These are phyloP conservation scores for Chaetomiaceae sp. DNA, from an alignment of 2,329 filamentous ascomycete species.

Conservation along the genomic window DNA sequence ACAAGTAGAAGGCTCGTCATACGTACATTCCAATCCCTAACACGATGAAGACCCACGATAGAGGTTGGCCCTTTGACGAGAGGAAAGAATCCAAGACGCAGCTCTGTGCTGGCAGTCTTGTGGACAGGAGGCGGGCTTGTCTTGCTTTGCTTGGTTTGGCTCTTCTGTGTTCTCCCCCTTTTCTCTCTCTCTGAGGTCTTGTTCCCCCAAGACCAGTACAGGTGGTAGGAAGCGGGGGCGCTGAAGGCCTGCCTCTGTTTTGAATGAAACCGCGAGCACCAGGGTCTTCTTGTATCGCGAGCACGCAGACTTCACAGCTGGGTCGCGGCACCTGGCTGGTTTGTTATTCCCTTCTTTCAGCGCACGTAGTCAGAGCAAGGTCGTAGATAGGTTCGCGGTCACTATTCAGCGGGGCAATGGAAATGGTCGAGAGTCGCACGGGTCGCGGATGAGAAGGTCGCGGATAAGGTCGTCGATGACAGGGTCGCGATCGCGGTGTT, in stretches of 20 bases:
- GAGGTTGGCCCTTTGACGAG: slow-evolving; percentile 32
- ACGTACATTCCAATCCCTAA: slow-evolving; percentile 49
- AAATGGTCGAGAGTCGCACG: background rate
- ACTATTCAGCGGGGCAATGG: background rate
- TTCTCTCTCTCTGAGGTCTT: background rate
- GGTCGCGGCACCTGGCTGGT: background rate
- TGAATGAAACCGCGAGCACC: background rate
- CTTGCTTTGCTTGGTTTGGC: slow-evolving; percentile 2
- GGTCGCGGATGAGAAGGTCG: too few species aligned
- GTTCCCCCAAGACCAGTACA: slow-evolving; percentile 2
- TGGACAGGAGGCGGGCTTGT: slow-evolving; percentile 22
- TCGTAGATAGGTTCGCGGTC: background rate
- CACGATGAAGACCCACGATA: slow-evolving; percentile 7
- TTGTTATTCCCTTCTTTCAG: background rate
- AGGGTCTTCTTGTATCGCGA: background rate
- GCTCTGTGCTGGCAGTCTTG: slow-evolving; percentile 58
- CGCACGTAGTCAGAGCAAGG: background rate
- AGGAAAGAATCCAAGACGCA: slow-evolving; percentile 45
- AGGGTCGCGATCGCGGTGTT: background rate
- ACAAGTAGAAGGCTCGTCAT: slow-evolving; percentile 41
- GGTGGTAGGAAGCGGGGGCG: background rate
- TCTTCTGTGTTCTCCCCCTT: slow-evolving; percentile 7
- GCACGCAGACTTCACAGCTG: background rate
- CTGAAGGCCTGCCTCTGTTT: background rate
- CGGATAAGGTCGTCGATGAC: too few species aligned